These are phyloP conservation scores for Prunus yedoensis DNA, from an alignment of 331 rosid species.

Conservation along the genomic window DNA sequence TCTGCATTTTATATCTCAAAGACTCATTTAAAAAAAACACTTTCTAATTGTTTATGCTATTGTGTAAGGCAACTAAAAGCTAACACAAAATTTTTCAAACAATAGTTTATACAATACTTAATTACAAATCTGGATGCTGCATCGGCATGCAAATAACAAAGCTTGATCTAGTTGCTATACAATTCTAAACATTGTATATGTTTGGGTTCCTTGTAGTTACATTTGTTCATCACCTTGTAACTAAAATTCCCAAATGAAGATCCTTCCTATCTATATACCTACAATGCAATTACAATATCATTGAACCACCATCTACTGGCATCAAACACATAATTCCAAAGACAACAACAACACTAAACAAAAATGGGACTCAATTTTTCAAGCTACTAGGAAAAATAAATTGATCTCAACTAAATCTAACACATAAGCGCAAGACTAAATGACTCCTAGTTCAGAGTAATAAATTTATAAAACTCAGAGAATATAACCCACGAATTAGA, in stretches of 20 bases:
- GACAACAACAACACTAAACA: background rate
- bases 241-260: background rate
- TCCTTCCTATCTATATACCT: background rate
- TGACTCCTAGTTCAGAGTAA: background rate
- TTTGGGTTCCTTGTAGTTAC: background rate
- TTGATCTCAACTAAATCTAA: background rate
- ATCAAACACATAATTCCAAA: background rate
- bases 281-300: background rate
- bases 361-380: background rate
- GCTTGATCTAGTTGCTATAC: background rate
- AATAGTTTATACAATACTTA: background rate
- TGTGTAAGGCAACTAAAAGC: background rate
- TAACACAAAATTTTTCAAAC: background rate
- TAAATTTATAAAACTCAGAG: background rate
- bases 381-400: background rate
- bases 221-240: background rate
- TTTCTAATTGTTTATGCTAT: background rate
- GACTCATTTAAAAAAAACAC: background rate
- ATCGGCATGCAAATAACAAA: background rate
- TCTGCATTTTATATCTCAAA: constrained; percentile 12
- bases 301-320: background rate
- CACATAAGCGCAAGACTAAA: background rate
- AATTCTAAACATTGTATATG: background rate
- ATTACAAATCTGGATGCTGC: background rate
- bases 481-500: background rate